Base-by-base conservation (phyloP, 1,139 yeast species). In the Yamadazyma pseudoaaseri region DNA sequence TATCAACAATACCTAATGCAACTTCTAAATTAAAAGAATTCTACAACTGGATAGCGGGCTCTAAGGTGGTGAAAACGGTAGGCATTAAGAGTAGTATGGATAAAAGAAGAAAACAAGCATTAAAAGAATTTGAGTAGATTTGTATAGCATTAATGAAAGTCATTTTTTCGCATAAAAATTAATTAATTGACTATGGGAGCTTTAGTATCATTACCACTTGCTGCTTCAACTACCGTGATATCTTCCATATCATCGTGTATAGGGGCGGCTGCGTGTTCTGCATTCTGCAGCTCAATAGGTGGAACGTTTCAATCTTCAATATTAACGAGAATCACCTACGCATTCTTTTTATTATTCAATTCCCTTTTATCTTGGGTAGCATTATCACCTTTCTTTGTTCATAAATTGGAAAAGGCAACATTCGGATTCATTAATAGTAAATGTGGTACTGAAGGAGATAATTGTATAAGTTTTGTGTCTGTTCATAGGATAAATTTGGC, bases 401-500 rank as follows among this genome's bases (percentile, higher is more conserved):
- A 78, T 39, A 78, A 86, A 59, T 76, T 92, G 8, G 96, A 86
- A 43, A 74, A 75, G 42, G 72, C 92, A 7, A 72, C 89, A 0
- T 74, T 82, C 58, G 86, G 89, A 26, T 76, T 77, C 45, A 73
- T 82, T 43, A 81, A 82, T 36, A 66, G 62, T 43, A 63, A 65
- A 39, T 67, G 74, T 45, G 79, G 79, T 8, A 89, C 96, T 45
- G 80, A 81, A 31, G 95, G 92, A 7, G 81, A 82, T 28, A 89
- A 87, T 49, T 94, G 98, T 64, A 79, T 79, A 28, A 95, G 97
- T 36, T 94, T 92, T 60, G 86, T 90, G 13, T 90, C 95, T 5
- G 97, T 92, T 8, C 94, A 92, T 54, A 70, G 97, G 38, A 72
- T 94, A 48, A 89, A 87, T 60, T 85, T 89, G 56, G 94, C 97